phyloP scores from a whole-genome alignment of 106 monocot genomes.

The Acorus gramineus region DNA sequence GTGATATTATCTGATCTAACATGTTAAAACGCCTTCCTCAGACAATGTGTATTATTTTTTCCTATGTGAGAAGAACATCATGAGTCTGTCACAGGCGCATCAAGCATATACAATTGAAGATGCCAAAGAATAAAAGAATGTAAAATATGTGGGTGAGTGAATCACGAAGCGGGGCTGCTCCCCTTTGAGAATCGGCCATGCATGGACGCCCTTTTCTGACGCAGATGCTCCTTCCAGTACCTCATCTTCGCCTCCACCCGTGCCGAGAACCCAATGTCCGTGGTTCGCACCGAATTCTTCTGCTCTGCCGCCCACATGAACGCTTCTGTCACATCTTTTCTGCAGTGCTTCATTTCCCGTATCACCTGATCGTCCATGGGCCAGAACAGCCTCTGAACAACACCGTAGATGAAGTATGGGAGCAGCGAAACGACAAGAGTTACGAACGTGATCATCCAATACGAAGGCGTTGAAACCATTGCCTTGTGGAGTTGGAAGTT shows the following conservation, averaged over 20 bases:
- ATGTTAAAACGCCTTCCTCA: no score
- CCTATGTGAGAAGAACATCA: no score
- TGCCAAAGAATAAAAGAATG: no score
- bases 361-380: slow-evolving; percentile 18
- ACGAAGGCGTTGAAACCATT: neutral
- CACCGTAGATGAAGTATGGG: slow-evolving; percentile 1
- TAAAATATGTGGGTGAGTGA: no score
- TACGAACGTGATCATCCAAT: slow-evolving; percentile 5
- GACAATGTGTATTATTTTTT: no score
- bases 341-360: slow-evolving; percentile 12
- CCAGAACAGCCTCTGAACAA: slow-evolving; percentile 14
- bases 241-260: slow-evolving; percentile 3
- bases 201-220: neutral
- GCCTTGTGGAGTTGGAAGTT: neutral
- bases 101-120: no score
- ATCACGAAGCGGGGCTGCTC: no score
- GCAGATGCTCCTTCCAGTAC: slow-evolving; percentile 3
- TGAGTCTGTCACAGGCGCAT: no score
- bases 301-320: no score
- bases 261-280: no score
- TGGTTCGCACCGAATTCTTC: no score
- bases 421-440: slow-evolving; percentile 4
- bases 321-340: neutral
- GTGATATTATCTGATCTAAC: no score
- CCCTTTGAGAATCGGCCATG: neutral